A percentile compares a stretch with the other conserved stretches of the same genome.
Conservation (phyloP, 2,329 filamentous ascomycete species). For the Plenodomus lindquistii region DNA sequence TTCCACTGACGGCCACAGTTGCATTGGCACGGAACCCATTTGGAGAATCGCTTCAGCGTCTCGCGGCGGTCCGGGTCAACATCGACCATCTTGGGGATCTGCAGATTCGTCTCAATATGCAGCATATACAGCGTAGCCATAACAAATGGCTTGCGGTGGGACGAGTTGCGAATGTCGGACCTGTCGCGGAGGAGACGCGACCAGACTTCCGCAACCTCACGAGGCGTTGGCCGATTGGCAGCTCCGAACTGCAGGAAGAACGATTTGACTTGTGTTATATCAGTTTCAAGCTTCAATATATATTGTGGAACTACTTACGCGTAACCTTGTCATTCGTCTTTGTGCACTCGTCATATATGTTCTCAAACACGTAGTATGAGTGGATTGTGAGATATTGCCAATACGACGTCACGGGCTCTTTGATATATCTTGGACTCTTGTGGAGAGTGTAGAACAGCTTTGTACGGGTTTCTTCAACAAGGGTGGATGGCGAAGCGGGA, state of each 20-base stretch:
- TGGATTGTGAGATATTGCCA: conserved; percentile 8
- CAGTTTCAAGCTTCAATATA: not conserved
- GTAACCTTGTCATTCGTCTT: conserved; percentile 4
- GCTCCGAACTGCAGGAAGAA: conserved; percentile 7
- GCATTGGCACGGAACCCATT: conserved; percentile 8
- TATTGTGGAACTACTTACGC: not conserved
- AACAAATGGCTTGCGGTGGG: conserved; percentile 8
- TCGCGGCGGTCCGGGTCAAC: conserved; percentile 7
- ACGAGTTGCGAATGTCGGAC: not conserved
- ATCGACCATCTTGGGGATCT: not conserved
- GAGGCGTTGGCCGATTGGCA: not conserved
- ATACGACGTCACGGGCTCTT: conserved; percentile 3
- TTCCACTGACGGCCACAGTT: conserved; percentile 5
- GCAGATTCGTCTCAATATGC: conserved; percentile 4
- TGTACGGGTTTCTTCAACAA: not conserved
- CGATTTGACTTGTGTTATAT: not conserved
- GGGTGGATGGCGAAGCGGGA: not conserved
- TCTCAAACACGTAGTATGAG: conserved; percentile 8
- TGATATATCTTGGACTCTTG: conserved; percentile 7
- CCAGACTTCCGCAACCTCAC: conserved; percentile 4
- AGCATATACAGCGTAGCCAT: conserved; percentile 9
- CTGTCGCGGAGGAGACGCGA: conserved; percentile 7
- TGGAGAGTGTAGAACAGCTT: conserved; percentile 11
- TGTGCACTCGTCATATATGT: conserved; percentile 3
- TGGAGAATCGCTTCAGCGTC: conserved; percentile 6